These are phyloP conservation scores for Halenospora varia DNA, from an alignment of 495 filamentous ascomycete genomes.

Conservation along the genomic window DNA sequence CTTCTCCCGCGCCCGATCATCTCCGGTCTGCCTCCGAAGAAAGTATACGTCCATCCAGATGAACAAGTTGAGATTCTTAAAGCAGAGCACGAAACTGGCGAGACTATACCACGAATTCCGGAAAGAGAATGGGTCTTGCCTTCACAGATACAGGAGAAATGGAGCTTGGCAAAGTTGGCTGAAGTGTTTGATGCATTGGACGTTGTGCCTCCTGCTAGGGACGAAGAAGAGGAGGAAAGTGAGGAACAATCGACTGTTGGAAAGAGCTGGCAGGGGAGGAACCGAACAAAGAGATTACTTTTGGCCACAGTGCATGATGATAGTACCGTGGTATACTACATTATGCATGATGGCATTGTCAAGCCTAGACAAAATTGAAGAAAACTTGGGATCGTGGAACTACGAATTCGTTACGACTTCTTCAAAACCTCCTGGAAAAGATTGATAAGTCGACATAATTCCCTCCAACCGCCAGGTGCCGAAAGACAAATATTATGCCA, in stretches of 20 bases:
- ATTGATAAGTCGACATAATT: too few relatives aligned
- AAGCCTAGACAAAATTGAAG: slow-evolving; percentile 89
- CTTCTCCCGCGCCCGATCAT: slow-evolving; percentile 61
- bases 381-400: neutral
- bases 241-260: slow-evolving; percentile 26
- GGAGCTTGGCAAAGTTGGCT: slow-evolving; percentile 72
- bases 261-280: slow-evolving; percentile 35
- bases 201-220: slow-evolving; percentile 36
- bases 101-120: slow-evolving; percentile 40
- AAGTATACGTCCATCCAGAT: slow-evolving; percentile 88
- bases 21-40: slow-evolving; percentile 81
- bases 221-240: slow-evolving; percentile 9
- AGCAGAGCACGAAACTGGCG: slow-evolving; percentile 35
- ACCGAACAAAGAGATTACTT: slow-evolving; percentile 65
- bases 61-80: slow-evolving; percentile 79
- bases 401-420: too few relatives aligned
- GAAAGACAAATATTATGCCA: too few relatives aligned
- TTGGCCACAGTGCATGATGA: slow-evolving; percentile 83
- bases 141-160: slow-evolving; percentile 73
- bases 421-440: too few relatives aligned
- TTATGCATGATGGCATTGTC: slow-evolving; percentile 91
- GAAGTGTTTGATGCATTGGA: slow-evolving; percentile 74
- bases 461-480: too few relatives aligned
- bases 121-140: slow-evolving; percentile 87
- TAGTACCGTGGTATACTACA: slow-evolving; percentile 92